Evolutionary conservation across 768 basidiomycete genomes (phyloP), one percentile per base, ranked within the genome.

Genomic region (Leccinellum rugosiceps): DNA sequence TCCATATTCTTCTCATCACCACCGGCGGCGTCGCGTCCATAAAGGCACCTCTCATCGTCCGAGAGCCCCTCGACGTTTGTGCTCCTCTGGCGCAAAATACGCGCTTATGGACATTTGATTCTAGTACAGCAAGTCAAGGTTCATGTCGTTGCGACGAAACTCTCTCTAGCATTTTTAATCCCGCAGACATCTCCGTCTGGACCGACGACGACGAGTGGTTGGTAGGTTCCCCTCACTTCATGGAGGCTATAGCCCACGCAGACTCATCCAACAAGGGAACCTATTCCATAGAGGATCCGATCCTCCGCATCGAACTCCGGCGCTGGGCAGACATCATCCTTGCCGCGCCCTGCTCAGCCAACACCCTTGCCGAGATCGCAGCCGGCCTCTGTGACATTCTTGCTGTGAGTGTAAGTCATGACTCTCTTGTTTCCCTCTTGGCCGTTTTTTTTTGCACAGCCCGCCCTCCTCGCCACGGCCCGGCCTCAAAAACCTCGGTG

Each of bases 241-340:
- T 17, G 14, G 17, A 7, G 17, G 34, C 7, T n/a, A n/a, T n/a
- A n/a, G 34, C 14, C 34, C 6, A 35, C n/a, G n/a, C n/a, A n/a
- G n/a, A n/a, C n/a, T 23, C 7, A 26, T 6, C 26, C n/a, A n/a
- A 26, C 21, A 15, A 95, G 94, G 80, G 76, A 23, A 81, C 80
- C 65, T 91, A 83, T 67, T 82, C 81, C 59, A 83, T 95, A 48
- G 91, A 94, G 1, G 90, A 98, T 64, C 93, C 94, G 0, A 96
- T 98, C 55, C 79, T 98, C 26, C 97, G 98, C 72, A 98, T 98
- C 56, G 94, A 99, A 74, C n/a, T n/a, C n/a, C n/a, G n/a, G n/a
- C n/a, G n/a, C n/a, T n/a, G n/a, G n/a, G n/a, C n/a, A n/a, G n/a
- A 99, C 67, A 75, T 98, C 51, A n/a, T n/a, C n/a, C 86, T 99